Conservation (phyloP, 768 basidiomycete genomes). For the Sarcodon aspratus region DNA sequence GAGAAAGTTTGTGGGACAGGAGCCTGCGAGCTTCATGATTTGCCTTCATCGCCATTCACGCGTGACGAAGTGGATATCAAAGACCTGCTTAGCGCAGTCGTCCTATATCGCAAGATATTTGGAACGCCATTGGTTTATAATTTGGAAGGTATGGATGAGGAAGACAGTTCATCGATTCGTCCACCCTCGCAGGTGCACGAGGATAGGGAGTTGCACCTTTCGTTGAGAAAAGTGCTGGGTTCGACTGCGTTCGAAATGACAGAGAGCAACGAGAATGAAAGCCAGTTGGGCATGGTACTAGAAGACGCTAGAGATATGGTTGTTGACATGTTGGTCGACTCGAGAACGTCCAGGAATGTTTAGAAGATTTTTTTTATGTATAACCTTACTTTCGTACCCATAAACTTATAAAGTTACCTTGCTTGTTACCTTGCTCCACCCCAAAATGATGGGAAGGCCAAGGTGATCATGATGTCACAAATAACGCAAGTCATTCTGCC, state of each 20-base stretch:
- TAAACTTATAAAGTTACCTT: too few relatives aligned
- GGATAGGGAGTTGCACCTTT: constrained; percentile 28
- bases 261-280: constrained; percentile 21
- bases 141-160: constrained; percentile 1
- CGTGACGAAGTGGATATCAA: constrained; percentile 34
- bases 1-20: constrained; percentile 44
- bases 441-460: too few relatives aligned
- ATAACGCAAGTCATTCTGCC: too few relatives aligned
- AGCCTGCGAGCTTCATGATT: constrained; percentile 20
- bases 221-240: constrained; percentile 45
- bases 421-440: too few relatives aligned
- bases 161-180: constrained; percentile 25
- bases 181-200: constrained; percentile 40
- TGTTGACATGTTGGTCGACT: constrained; percentile 54
- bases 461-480: too few relatives aligned
- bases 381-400: too few relatives aligned
- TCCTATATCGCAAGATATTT: constrained; percentile 55
- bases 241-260: constrained; percentile 32
- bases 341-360: background rate
- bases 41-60: constrained; percentile 11
- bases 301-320: constrained; percentile 73
- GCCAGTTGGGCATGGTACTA: constrained; percentile 32
- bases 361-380: too few relatives aligned
- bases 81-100: constrained; percentile 44
- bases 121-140: constrained; percentile 12